phyloP scores from a whole-genome alignment of 2,329 filamentous ascomycete genomes.

The Colletotrichum tropicicola region DNA sequence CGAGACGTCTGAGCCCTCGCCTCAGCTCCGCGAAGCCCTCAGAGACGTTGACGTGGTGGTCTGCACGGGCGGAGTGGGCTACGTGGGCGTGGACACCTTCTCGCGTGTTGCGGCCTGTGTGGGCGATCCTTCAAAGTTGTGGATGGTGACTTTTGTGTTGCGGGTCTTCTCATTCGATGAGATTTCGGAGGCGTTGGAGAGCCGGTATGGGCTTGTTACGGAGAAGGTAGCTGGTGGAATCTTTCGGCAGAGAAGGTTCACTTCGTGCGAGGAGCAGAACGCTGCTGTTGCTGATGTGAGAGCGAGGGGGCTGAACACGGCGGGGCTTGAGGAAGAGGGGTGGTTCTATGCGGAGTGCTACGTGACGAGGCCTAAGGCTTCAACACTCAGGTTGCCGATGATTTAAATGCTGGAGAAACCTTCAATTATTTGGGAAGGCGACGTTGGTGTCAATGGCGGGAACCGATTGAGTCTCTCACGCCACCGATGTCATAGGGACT shows the following conservation, averaged over 20 bases:
- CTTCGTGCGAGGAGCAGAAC: not conserved
- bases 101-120: not conserved
- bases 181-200: not conserved
- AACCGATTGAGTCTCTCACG: too few species aligned
- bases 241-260: conserved; percentile 11
- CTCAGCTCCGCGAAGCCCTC: not conserved
- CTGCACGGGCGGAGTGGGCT: conserved; percentile 18
- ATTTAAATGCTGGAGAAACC: too few species aligned
- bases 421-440: too few species aligned
- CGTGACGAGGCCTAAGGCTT: not conserved
- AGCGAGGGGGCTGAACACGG: not conserved
- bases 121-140: not conserved
- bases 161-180: conserved; percentile 15
- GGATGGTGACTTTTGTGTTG: conserved; percentile 17
- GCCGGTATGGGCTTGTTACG: not conserved
- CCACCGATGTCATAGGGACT: too few species aligned
- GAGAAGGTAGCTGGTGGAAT: not conserved
- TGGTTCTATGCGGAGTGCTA: conserved; percentile 24
- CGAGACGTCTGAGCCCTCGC: not conserved
- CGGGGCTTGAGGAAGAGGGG: not conserved
- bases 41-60: not conserved
- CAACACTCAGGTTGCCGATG: not conserved
- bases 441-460: too few species aligned
- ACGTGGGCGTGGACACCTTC: not conserved
- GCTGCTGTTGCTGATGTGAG: conserved; percentile 5